Evolutionary conservation across 192 early-diverging fungal species (phyloP).

Genomic region (Paraglomus occultum): DNA sequence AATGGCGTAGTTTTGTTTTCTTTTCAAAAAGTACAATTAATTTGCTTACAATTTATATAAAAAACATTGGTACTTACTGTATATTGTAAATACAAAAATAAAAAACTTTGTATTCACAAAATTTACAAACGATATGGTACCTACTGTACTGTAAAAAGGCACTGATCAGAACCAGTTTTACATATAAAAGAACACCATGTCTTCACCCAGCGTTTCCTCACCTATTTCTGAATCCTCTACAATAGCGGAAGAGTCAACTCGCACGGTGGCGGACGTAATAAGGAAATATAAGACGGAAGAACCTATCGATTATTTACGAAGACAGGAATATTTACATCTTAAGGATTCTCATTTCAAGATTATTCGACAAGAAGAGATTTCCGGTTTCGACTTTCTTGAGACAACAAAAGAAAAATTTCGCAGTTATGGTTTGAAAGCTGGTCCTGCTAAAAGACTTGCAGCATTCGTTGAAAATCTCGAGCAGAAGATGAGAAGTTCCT

Average conservation of each 20-base stretch:
- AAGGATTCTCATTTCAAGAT: not conserved
- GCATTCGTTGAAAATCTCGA: too few relatives aligned
- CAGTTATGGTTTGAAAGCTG: not conserved
- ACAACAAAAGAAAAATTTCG: constrained; percentile 6
- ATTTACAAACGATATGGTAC: too few relatives aligned
- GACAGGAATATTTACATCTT: constrained; percentile 3
- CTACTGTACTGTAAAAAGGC: too few relatives aligned
- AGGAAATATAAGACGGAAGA: not conserved
- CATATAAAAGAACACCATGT: not conserved
- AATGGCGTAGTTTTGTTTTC: too few relatives aligned
- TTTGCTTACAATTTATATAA: too few relatives aligned
- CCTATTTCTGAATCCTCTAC: constrained; percentile 19
- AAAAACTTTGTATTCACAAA: too few relatives aligned
- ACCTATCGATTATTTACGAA: not conserved
- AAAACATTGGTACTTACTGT: too few relatives aligned
- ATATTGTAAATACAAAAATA: too few relatives aligned
- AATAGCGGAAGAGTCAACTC: constrained; percentile 23
- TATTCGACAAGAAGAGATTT: not conserved
- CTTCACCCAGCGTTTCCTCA: not conserved
- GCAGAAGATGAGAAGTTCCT: too few relatives aligned
- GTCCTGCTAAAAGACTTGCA: too few relatives aligned
- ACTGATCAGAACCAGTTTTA: too few relatives aligned
- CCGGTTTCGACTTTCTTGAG: constrained; percentile 2
- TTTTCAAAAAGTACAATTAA: too few relatives aligned
- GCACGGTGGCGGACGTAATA: not conserved